phyloP scores from a whole-genome alignment of 129 eudicot species.

The Flaveria sonorensis region DNA sequence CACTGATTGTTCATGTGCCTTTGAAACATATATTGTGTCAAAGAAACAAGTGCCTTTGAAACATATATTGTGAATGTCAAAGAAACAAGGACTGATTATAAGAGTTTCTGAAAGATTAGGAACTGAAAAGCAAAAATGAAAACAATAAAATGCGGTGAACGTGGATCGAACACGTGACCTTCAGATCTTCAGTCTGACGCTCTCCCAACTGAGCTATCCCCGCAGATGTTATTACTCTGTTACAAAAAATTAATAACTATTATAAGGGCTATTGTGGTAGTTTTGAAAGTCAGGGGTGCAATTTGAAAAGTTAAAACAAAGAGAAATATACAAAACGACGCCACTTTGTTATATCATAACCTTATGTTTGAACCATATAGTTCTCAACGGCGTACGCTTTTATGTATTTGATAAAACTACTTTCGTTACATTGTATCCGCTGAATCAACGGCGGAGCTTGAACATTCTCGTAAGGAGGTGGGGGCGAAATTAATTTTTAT shows the following conservation, averaged over 20 bases:
- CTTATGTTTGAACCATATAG: neutral
- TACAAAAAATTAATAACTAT: neutral
- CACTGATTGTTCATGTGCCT: too few species aligned
- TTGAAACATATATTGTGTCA: too few species aligned
- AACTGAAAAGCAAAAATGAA: neutral
- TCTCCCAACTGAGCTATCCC: conserved; percentile 98
- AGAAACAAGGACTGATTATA: neutral
- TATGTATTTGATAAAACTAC: neutral
- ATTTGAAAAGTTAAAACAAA: too few species aligned
- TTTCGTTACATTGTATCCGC: neutral
- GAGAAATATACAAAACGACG: neutral
- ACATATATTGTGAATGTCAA: too few species aligned
- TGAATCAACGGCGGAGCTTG: too few species aligned
- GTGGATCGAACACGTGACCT: conserved; percentile 94
- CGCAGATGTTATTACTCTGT: neutral
- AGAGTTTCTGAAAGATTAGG: neutral
- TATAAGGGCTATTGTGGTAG: too few species aligned
- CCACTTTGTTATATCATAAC: neutral
- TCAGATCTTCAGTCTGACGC: conserved; percentile 92
- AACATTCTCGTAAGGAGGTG: too few species aligned
- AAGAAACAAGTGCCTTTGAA: neutral
- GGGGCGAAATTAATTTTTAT: too few species aligned
- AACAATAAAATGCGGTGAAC: conserved; percentile 60
- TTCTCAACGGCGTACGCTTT: neutral
- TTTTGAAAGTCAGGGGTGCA: too few species aligned